phyloP scores from a whole-genome alignment of 2,329 filamentous ascomycete species.

The Didymella arachidicola region DNA sequence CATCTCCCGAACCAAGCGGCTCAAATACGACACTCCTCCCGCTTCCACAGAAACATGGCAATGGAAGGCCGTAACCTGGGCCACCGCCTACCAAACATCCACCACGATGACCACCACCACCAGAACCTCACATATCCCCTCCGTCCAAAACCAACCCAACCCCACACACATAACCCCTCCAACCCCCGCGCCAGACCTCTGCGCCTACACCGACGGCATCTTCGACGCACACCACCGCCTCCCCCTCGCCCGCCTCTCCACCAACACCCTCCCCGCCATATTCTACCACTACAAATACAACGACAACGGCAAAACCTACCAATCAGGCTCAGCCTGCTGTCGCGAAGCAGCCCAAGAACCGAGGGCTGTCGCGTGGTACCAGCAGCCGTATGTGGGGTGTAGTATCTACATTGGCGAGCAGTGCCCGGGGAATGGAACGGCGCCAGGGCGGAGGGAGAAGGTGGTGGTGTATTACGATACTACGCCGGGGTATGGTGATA shows the following conservation, averaged over 20 bases:
- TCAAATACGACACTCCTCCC: not conserved
- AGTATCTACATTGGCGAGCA: not conserved
- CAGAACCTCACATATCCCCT: not conserved
- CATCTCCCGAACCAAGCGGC: not conserved
- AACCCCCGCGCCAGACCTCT: not conserved
- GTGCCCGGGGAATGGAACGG: not conserved
- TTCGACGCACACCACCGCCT: not conserved
- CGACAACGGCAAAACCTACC: not conserved
- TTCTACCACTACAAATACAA: not conserved
- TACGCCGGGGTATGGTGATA: not conserved
- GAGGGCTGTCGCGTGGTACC: not conserved
- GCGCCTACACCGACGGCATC: not conserved
- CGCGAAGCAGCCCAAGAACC: not conserved
- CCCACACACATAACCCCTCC: not conserved
- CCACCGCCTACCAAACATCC: not conserved
- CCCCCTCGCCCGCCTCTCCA: not conserved
- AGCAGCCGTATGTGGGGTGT: not conserved
- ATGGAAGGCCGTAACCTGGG: not conserved
- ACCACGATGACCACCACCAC: not conserved
- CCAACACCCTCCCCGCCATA: not conserved
- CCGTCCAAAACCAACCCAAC: not conserved
- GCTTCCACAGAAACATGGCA: not conserved
- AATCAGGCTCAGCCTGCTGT: not conserved
- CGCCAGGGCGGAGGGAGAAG: not conserved
- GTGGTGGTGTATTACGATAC: not conserved